These are phyloP conservation scores for Periconia macrospinosa DNA, from an alignment of 2,329 filamentous ascomycete genomes.

Conservation along the genomic window DNA sequence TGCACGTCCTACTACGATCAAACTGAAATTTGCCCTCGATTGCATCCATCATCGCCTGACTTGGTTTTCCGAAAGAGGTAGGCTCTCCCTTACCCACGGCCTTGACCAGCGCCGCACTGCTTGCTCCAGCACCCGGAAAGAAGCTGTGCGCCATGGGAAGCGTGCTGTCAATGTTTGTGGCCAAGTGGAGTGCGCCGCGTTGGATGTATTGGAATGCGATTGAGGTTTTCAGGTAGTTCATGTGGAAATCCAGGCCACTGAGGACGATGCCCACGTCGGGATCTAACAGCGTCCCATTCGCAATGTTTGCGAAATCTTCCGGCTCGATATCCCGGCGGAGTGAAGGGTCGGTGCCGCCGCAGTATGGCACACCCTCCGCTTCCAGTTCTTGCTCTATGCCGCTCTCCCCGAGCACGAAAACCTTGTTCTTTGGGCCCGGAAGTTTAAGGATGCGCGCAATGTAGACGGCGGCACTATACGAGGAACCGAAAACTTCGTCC, in stretches of 20 bases:
- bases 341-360: constrained; percentile 83
- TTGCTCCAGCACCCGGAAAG: constrained; percentile 89
- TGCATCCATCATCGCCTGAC: constrained; percentile 99
- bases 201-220: constrained; percentile 84
- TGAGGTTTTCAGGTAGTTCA: constrained; percentile 91
- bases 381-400: constrained; percentile 89
- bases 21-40: constrained; percentile 95
- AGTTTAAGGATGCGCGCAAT: constrained; percentile 89
- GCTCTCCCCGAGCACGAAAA: constrained; percentile 88
- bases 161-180: constrained; percentile 91
- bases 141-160: constrained; percentile 79
- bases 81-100: constrained; percentile 63
- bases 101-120: constrained; percentile 74
- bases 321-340: constrained; percentile 77
- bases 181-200: constrained; percentile 81
- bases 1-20: constrained; percentile 81
- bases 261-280: constrained; percentile 88
- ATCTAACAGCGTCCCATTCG: constrained; percentile 74
- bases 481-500: constrained; percentile 95
- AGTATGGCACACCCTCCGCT: constrained; percentile 74
- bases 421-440: constrained; percentile 79
- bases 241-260: constrained; percentile 87
- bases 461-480: constrained; percentile 94
- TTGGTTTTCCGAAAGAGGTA: constrained; percentile 85
- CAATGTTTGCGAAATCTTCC: constrained; percentile 78